phyloP scores from a whole-genome alignment of 768 basidiomycete genomes.

The Coprinopsis sp. region DNA sequence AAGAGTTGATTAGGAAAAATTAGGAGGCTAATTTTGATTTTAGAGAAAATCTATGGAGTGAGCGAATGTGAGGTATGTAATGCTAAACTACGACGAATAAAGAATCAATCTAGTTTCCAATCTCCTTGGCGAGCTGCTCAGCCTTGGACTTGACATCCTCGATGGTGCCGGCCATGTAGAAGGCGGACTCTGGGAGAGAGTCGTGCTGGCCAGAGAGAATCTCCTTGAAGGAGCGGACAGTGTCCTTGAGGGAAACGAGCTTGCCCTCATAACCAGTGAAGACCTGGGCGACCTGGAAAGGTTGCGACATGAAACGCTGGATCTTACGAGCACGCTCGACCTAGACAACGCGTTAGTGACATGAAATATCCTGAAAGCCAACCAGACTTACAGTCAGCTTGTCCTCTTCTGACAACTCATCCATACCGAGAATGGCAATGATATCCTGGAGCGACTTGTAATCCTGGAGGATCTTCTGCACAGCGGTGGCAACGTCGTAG shows the following conservation, averaged over 20 bases:
- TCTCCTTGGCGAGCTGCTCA: constrained; percentile 94
- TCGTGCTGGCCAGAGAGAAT: constrained; percentile 91
- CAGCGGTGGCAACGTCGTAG: constrained; percentile 93
- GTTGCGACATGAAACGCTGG: constrained; percentile 99
- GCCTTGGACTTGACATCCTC: constrained; percentile 98
- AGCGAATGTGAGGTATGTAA: neutral
- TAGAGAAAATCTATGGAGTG: constrained; percentile 11
- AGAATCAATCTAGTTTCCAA: constrained; percentile 45
- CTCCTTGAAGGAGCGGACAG: constrained; percentile 95
- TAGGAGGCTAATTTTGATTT: constrained; percentile 12
- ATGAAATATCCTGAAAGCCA: neutral
- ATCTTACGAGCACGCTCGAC: constrained; percentile 99
- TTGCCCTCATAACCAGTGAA: constrained; percentile 99
- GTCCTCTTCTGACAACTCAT: constrained; percentile 99
- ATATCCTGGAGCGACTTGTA: constrained; percentile 99
- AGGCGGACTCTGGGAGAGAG: constrained; percentile 88
- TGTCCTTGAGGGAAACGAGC: constrained; percentile 95
- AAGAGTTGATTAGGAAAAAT: constrained; percentile 4
- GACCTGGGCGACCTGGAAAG: constrained; percentile 99
- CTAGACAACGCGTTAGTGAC: constrained; percentile 27
- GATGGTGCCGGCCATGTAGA: constrained; percentile 98
- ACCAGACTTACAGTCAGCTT: constrained; percentile 80
- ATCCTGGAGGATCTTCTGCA: constrained; percentile 96
- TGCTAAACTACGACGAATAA: constrained; percentile 11
- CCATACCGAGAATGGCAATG: constrained; percentile 99